Percentiles rank a stretch among this genome's conserved stretches.
Conservation (phyloP, 371 early-diverging fungal genomes). For the Mortierella sp. region DNA sequence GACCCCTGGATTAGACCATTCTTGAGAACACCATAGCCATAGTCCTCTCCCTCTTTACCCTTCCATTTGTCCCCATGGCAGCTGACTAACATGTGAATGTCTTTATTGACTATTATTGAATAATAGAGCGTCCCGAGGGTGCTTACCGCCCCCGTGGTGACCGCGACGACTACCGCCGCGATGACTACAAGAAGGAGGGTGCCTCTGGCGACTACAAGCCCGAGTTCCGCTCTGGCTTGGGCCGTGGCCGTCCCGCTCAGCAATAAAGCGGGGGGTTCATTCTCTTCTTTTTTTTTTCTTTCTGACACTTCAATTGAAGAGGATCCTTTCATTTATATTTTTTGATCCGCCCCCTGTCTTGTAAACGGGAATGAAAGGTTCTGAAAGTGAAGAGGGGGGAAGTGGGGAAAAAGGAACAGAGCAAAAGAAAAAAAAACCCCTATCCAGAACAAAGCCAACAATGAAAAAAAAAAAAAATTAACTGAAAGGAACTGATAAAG, state of each 20-base stretch:
- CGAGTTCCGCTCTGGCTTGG: conserved; percentile 89
- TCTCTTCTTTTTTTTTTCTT: too few species aligned
- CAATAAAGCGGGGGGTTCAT: background rate
- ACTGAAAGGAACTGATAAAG: too few species aligned
- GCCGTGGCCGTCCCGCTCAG: conserved; percentile 61
- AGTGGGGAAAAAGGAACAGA: background rate
- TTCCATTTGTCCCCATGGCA: background rate
- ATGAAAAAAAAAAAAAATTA: too few species aligned
- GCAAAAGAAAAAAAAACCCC: background rate
- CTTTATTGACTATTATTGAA: background rate
- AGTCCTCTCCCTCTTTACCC: background rate
- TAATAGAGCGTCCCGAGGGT: conserved; percentile 51
- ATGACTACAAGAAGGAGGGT: conserved; percentile 83
- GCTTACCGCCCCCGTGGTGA: conserved; percentile 62
- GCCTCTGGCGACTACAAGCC: conserved; percentile 91
- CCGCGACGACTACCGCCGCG: conserved; percentile 89
- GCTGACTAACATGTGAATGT: background rate
- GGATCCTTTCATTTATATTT: background rate
- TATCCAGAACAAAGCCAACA: too few species aligned
- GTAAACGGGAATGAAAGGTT: too few species aligned
- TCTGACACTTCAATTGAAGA: conserved; percentile 3
- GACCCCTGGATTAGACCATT: too few species aligned
- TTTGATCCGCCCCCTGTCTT: conserved; percentile 1
- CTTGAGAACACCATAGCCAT: background rate
- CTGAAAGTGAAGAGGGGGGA: background rate